Conservation (phyloP, 139 green algal genomes). For the Chlamydomonas sp. region DNA sequence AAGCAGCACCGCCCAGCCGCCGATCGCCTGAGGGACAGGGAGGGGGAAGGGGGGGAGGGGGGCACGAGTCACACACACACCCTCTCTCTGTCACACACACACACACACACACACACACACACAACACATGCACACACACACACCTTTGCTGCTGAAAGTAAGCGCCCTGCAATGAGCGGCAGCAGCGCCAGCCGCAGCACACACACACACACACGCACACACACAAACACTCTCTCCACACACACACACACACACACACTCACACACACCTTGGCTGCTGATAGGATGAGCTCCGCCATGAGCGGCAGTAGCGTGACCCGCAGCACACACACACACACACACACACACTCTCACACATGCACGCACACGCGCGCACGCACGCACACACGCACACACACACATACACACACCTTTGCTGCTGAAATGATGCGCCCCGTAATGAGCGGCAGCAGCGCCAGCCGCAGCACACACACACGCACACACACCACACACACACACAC, state of each 20-base stretch:
- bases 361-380: not conserved
- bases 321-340: constrained; percentile 1
- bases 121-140: constrained; percentile 9
- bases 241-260: not conserved
- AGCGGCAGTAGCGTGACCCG: not conserved
- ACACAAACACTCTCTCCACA: too few relatives aligned
- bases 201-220: too few relatives aligned
- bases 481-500: not conserved
- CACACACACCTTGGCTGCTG: not conserved
- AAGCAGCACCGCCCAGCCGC: too few relatives aligned
- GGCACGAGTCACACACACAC: not conserved
- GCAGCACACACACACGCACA: too few relatives aligned
- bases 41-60: too few relatives aligned
- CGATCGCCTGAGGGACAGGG: too few relatives aligned
- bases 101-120: constrained; percentile 6
- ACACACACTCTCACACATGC: not conserved
- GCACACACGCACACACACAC: not conserved
- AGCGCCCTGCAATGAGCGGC: not conserved
- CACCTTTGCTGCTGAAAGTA: not conserved
- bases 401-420: too few relatives aligned
- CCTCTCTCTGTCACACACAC: not conserved
- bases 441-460: too few relatives aligned
- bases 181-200: not conserved
- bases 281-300: too few relatives aligned
- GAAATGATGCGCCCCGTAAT: too few relatives aligned